Percentiles rank a stretch among this genome's conserved stretches.
phyloP scores from a whole-genome alignment of 2,329 filamentous ascomycete species.

The Clarireedia paspali region DNA sequence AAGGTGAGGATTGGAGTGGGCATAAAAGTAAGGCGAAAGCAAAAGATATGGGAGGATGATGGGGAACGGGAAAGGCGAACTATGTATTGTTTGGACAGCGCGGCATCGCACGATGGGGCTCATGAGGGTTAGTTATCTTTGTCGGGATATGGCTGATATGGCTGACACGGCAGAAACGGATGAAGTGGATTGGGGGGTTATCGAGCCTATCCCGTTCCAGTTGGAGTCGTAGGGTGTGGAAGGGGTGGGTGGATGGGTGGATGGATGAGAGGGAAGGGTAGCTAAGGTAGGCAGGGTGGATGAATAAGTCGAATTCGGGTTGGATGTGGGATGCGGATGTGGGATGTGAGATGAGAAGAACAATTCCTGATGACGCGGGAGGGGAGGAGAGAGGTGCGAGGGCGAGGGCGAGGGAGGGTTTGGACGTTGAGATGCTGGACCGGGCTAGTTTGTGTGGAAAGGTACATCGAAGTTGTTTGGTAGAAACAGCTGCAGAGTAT shows the following conservation, averaged over 20 bases:
- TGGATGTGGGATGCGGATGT: no score
- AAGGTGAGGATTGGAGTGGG: constrained; percentile 12
- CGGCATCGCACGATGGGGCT: constrained; percentile 17
- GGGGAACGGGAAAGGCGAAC: constrained; percentile 17
- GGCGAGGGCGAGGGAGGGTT: no score
- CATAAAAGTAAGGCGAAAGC: constrained; percentile 24
- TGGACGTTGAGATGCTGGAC: no score
- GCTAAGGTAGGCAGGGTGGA: background rate
- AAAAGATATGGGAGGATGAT: constrained; percentile 9
- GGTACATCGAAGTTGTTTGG: no score
- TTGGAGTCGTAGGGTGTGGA: background rate
- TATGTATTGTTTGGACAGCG: constrained; percentile 21
- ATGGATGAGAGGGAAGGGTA: no score
- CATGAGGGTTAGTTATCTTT: constrained; percentile 7
- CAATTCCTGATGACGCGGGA: no score
- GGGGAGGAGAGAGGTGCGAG: no score
- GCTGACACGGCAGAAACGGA: constrained; percentile 11
- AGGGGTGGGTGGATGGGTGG: background rate
- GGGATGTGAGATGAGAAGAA: no score
- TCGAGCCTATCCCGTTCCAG: no score
- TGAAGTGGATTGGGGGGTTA: background rate
- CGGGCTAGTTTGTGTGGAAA: no score
- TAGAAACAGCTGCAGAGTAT: no score
- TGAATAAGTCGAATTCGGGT: background rate
- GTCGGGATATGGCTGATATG: constrained; percentile 10